Conservation (phyloP, 768 basidiomycete species). For the Paxillus ammoniavirescens region DNA sequence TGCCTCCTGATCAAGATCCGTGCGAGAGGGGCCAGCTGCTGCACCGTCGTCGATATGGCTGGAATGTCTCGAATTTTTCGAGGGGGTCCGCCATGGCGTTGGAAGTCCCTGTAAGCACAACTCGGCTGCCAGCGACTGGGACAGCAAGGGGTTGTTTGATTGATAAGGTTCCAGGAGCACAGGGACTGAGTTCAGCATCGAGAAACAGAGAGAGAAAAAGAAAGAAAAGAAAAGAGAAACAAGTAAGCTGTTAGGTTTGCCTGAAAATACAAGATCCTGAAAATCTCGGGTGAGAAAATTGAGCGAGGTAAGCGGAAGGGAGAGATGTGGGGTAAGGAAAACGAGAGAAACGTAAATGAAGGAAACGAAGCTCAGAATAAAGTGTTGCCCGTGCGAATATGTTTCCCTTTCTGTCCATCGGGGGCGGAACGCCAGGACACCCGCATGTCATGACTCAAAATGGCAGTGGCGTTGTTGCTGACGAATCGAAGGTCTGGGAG, state of each 20-base stretch:
- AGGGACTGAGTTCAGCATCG: constrained; percentile 3
- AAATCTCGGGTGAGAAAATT: neutral
- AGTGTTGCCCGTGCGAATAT: too few species aligned
- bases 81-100: constrained; percentile 10
- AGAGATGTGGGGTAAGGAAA: neutral
- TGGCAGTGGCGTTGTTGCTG: too few species aligned
- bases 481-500: too few species aligned
- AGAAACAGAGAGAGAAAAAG: neutral
- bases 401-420: too few species aligned
- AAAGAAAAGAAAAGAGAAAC: neutral
- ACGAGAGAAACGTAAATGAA: neutral
- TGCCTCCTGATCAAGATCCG: constrained; percentile 30
- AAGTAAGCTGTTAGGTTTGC: neutral
- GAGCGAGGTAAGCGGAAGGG: neutral
- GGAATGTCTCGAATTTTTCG: neutral
- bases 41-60: constrained; percentile 1
- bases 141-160: neutral
- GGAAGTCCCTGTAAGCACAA: constrained; percentile 7
- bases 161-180: constrained; percentile 2
- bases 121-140: constrained; percentile 6
- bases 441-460: too few species aligned
- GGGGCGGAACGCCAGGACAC: too few species aligned
- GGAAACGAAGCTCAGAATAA: too few species aligned
- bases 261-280: neutral
- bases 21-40: neutral